Base-by-base conservation (phyloP, 2,329 filamentous ascomycete species). In the Microcera coccophila region DNA sequence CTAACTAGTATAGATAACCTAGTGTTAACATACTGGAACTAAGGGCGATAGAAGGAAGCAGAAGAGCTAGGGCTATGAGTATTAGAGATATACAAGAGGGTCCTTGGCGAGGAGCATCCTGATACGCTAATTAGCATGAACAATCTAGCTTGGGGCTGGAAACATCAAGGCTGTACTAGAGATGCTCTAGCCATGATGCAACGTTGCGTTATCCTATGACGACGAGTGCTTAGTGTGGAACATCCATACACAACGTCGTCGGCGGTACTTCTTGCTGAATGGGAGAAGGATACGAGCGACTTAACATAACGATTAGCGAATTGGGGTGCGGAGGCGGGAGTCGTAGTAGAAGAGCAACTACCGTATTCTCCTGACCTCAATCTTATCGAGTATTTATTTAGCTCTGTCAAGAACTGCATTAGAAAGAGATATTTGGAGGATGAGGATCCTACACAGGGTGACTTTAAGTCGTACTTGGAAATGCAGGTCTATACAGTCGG, bases 381-480 rank as follows among this genome's bases (percentile, higher is more conserved):
- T 36, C 34, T 15, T 5, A 49, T 53, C 37, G 44, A 53, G 37
- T 44, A 42, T 36, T 34, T 53, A 4, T 51, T 53, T 42, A 38
- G 45, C 18, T 53, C 42, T 3, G 16, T 53, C 20, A 53, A 53
- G 32, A 48, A 48, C 18, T 39, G 36, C 29, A 50, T 50, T n/a
- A 36, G 34, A 38, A 44, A 49, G 40, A 45, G 38, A 36, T 47
- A 41, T 12, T 28, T 26, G 15, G 36, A 52, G 42, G 42, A 55
- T 33, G 41, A 41, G 33, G 50, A 53, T 38, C 44, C 52, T 10
- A 53, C 53, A 18, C 21, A 50, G 18, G 47, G 43, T 31, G 47
- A 55, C 38, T 53, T 53, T 12, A 53, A 50, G 31, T 52, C 41
- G 11, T 55, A 54, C 29, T 17, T 55, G 5, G 38, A 37, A 29